Evolutionary conservation across 73 alveolate genomes (phyloP).

Genomic region (Paramecium sonneborni): DNA sequence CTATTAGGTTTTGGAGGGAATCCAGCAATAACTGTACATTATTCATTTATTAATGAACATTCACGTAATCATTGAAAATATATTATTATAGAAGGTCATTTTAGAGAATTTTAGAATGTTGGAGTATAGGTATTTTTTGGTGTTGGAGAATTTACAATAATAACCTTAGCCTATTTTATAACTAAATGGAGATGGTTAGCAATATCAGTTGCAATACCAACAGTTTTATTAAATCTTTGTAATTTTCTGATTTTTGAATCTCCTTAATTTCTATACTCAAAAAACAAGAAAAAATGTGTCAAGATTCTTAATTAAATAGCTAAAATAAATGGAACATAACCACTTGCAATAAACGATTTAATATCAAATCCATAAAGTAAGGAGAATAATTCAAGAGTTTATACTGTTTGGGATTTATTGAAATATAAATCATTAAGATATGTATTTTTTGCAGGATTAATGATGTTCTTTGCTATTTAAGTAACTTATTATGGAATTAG

Average conservation of each 20-base stretch:
- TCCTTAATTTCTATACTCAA: constrained; percentile 55
- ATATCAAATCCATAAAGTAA: not conserved
- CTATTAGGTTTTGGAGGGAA: constrained; percentile 63
- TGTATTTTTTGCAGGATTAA: constrained; percentile 26
- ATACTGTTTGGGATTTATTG: constrained; percentile 37
- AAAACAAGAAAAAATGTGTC: constrained; percentile 33
- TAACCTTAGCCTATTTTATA: constrained; percentile 28
- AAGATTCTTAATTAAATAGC: constrained; percentile 58
- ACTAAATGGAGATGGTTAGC: constrained; percentile 54
- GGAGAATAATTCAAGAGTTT: constrained; percentile 36
- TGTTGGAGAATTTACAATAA: constrained; percentile 42
- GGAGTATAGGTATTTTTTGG: constrained; percentile 66
- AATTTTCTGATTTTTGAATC: constrained; percentile 50
- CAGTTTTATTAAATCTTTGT: constrained; percentile 12
- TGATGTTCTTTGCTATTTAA: constrained; percentile 51
- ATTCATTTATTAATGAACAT: constrained; percentile 63
- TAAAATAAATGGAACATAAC: not conserved
- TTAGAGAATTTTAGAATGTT: constrained; percentile 55
- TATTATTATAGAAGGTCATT: constrained; percentile 47
- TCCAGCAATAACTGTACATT: constrained; percentile 60
- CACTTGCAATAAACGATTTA: not conserved
- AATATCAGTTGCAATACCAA: constrained; percentile 44
- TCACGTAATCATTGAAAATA: not conserved
- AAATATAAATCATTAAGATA: constrained; percentile 36
- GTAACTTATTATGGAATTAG: constrained; percentile 63